A percentile compares a stretch with the other conserved stretches of the same genome.
Evolutionary conservation across 768 basidiomycete species (phyloP).

Genomic region (Suillus sp.): DNA sequence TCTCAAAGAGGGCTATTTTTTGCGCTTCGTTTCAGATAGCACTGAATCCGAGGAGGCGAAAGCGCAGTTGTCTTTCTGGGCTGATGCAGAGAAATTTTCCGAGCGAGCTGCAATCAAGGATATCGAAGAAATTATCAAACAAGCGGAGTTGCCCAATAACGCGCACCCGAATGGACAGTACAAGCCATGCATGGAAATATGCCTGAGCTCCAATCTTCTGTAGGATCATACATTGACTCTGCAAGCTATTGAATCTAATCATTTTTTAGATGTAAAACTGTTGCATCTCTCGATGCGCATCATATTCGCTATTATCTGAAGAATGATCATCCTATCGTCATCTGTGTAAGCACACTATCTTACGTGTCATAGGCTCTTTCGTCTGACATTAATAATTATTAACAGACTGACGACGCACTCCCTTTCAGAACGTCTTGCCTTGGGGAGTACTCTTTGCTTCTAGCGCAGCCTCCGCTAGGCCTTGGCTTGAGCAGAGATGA

Average conservation of each 20-base stretch:
- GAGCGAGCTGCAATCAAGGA: constrained; percentile 28
- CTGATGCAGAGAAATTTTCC: constrained; percentile 21
- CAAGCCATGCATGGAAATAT: no score
- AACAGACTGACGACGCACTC: constrained; percentile 80
- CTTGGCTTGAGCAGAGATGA: constrained; percentile 65
- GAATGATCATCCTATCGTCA: no score
- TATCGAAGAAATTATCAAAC: constrained; percentile 20
- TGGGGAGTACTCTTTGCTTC: constrained; percentile 78
- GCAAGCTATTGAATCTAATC: no score
- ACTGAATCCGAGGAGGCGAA: constrained; percentile 18
- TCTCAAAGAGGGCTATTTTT: constrained; percentile 26
- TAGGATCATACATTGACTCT: no score
- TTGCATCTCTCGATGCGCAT: no score
- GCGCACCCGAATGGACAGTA: no score
- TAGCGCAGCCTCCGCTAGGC: constrained; percentile 71
- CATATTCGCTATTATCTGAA: no score
- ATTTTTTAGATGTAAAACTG: no score
- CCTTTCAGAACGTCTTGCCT: constrained; percentile 71
- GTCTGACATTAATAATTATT: background rate
- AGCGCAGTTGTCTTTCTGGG: constrained; percentile 2
- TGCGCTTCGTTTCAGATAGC: constrained; percentile 22
- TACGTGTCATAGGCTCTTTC: constrained; percentile 5
- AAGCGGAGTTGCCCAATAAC: constrained; percentile 5
- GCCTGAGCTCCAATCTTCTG: no score
- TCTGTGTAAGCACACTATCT: background rate